These are phyloP conservation scores for Auxenochlorella protothecoides DNA, from an alignment of 139 green algal genomes.

Conservation along the genomic window DNA sequence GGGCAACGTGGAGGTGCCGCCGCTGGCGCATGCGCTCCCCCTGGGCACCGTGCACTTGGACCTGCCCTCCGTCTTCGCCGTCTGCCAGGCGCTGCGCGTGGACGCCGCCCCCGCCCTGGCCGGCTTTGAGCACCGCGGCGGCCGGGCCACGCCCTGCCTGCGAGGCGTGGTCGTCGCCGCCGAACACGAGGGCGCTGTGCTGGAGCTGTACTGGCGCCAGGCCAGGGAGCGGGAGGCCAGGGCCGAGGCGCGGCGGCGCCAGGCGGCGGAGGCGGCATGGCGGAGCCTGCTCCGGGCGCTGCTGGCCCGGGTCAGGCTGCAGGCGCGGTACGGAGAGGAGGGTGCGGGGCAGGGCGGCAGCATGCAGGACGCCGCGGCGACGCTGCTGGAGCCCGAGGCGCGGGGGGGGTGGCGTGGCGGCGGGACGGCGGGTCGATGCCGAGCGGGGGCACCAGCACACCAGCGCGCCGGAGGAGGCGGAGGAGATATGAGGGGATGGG, in stretches of 20 bases:
- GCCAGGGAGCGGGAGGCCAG: slow-evolving; percentile 3
- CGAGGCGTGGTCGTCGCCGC: slow-evolving; percentile 67
- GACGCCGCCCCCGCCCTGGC: slow-evolving; percentile 64
- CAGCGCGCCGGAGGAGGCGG: not conserved
- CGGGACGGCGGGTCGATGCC: not conserved
- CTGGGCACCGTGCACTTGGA: slow-evolving; percentile 41
- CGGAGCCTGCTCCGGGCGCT: slow-evolving; percentile 29
- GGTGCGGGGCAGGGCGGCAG: not conserved
- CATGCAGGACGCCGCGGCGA: not conserved
- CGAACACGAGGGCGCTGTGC: slow-evolving; percentile 39
- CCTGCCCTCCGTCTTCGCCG: slow-evolving; percentile 8
- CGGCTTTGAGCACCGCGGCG: slow-evolving; percentile 59
- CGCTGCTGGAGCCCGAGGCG: not conserved
- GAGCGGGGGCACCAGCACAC: too few relatives aligned
- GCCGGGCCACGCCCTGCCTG: slow-evolving; percentile 48
- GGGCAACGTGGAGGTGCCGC: slow-evolving; percentile 74
- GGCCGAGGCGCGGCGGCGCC: slow-evolving; percentile 3
- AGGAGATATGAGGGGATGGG: not conserved
- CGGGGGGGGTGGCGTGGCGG: too few relatives aligned
- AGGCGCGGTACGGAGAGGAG: slow-evolving; percentile 12
- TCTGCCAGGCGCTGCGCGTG: slow-evolving; percentile 46
- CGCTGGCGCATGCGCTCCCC: slow-evolving; percentile 47
- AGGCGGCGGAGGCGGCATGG: slow-evolving; percentile 31
- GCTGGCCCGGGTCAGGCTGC: slow-evolving; percentile 20
- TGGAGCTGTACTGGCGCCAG: slow-evolving; percentile 12